Conservation (phyloP, 257 asterid genomes). For the Solanum appendiculatum region DNA sequence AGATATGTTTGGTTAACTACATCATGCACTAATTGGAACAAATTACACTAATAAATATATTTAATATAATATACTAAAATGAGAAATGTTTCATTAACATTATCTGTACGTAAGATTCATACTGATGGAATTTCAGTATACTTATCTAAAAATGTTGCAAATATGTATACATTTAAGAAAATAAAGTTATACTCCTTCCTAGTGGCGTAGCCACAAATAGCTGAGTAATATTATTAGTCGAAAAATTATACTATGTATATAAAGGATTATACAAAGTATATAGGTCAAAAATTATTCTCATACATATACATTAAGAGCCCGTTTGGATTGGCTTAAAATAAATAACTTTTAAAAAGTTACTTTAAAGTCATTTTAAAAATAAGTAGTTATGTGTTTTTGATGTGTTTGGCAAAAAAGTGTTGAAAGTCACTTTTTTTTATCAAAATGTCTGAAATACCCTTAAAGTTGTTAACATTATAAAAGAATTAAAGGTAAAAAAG, state of each 20-base stretch:
- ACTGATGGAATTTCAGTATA: neutral
- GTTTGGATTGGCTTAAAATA: no score
- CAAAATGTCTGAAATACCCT: no score
- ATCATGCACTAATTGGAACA: neutral
- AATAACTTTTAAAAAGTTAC: no score
- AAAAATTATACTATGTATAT: no score
- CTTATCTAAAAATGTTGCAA: neutral
- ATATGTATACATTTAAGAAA: neutral
- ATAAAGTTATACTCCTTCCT: neutral
- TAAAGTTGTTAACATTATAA: no score
- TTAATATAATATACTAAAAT: neutral
- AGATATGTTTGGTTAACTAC: constrained; percentile 4
- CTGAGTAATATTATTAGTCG: neutral
- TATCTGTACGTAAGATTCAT: neutral
- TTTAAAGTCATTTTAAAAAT: no score
- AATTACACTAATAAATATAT: neutral
- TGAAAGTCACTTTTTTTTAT: no score
- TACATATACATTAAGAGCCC: neutral
- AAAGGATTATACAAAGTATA: no score
- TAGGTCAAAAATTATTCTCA: no score
- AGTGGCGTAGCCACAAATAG: neutral
- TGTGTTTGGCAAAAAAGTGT: no score
- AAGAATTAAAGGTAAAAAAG: no score
- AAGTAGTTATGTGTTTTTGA: no score
- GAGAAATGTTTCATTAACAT: neutral